Evolutionary conservation across 2,329 filamentous ascomycete species (phyloP), one percentile per base, ranked within the genome.

Genomic region (Didymella pinodella): DNA sequence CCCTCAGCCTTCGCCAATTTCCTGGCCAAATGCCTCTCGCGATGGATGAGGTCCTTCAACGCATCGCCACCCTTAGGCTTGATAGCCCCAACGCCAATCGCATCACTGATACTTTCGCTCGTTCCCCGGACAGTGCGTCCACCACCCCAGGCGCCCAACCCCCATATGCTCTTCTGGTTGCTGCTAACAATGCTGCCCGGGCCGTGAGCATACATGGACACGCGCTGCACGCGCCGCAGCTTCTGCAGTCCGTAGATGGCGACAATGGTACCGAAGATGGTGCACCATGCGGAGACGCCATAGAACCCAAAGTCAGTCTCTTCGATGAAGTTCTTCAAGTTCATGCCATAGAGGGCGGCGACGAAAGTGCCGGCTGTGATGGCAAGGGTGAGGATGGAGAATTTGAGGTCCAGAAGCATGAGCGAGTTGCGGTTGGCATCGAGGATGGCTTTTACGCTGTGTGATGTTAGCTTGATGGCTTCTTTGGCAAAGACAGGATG

Each of bases 291-390:
- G 2, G 90, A 92, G 60, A 99, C 88, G 53, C 86, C 86, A 46
- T 84, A 84, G 76, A 99, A 98, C 11, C 94, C 95, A 77, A 92
- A 86, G 77, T 92, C 86, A 1, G 91, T 93, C 75, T 98, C 94
- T 81, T 99, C 95, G 69, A 98, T 92, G 78, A 97, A 98, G 79
- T 98, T 98, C 75, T 97, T 96, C 65, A 99, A 82, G 81, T 99
- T 99, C 93, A 98, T 98, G 69, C 95, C 95, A 83, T 98, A 99
- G n/a, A 99, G 87, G n/a, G 93, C 93, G 8, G 95, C 96, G 70
- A 97, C 85, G 74, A 98, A 96, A 48, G 95, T 97, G 54, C 95
- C 95, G 74, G 93, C 92, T 54, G 92, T 94, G 47, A 98, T 87
- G n/a, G 93, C 93, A 4, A 99, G 86, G 0, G 95, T 98, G 57